Evolutionary conservation across 176 grass and related monocot genomes (phyloP).

Genomic region (Oryza meridionalis): DNA sequence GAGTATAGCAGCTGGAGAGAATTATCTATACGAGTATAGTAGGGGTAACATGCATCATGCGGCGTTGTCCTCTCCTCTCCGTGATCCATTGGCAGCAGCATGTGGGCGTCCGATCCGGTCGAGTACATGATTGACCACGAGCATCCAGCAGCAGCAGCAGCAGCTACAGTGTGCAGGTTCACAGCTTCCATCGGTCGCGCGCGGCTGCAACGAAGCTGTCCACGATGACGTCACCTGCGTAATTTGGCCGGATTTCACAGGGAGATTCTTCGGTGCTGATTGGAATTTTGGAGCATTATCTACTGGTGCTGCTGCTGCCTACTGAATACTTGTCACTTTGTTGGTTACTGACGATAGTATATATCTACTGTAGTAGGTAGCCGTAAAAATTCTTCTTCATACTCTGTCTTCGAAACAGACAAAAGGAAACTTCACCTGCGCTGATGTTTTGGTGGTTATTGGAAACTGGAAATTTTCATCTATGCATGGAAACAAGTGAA

Average conservation of each 20-base stretch:
- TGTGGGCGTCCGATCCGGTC: neutral
- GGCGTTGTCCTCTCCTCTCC: neutral
- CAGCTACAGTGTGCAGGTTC: neutral
- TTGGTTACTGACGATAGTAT: neutral
- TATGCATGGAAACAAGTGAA: neutral
- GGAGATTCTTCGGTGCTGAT: slow-evolving; percentile 28
- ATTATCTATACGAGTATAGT: neutral
- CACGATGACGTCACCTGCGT: neutral
- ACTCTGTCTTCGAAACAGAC: neutral
- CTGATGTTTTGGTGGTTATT: neutral
- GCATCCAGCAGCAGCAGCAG: neutral
- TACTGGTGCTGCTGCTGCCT: neutral
- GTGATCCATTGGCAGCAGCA: neutral
- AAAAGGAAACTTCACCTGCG: neutral
- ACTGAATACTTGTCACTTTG: neutral
- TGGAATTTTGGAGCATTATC: slow-evolving; percentile 6
- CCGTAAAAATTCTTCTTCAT: neutral
- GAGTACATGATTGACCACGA: slow-evolving; percentile 6
- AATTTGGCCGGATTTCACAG: neutral
- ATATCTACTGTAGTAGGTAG: neutral
- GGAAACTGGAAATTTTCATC: too few species aligned
- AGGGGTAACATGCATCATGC: slow-evolving; percentile 28
- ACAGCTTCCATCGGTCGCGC: neutral
- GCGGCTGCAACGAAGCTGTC: neutral
- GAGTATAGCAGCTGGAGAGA: neutral